A percentile compares a stretch with the other conserved stretches of the same genome.
Evolutionary conservation across 257 asterid genomes (phyloP).

Genomic region (Plectranthus barbatus): DNA sequence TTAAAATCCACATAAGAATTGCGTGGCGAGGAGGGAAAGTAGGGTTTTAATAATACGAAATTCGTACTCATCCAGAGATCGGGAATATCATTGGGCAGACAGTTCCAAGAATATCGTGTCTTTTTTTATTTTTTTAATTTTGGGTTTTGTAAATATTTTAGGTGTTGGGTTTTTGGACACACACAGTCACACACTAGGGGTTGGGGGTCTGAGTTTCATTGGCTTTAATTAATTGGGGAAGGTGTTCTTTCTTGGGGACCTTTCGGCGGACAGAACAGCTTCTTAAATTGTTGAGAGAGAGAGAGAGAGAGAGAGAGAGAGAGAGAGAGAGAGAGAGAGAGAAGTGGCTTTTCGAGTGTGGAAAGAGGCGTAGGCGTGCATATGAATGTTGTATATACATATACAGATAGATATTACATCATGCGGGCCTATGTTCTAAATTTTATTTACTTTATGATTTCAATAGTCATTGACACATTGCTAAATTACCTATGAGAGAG

Average conservation of each 20-base stretch:
- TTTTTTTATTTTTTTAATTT: background rate
- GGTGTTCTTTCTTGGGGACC: conserved; percentile 24
- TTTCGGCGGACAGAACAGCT: conserved; percentile 43
- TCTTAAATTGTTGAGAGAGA: conserved; percentile 14
- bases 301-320: background rate
- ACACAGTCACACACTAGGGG: conserved; percentile 2
- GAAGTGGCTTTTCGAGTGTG: conserved; percentile 40
- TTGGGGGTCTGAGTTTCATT: conserved; percentile 3
- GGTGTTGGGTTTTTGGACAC: background rate
- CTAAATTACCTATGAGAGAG: too few species aligned
- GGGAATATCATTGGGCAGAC: conserved; percentile 4
- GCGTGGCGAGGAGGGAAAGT: conserved; percentile 6
- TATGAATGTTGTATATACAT: background rate
- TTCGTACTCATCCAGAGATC: conserved; percentile 17
- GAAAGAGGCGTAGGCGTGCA: conserved; percentile 43
- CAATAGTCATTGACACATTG: too few species aligned
- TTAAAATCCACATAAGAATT: conserved; percentile 14
- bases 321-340: background rate
- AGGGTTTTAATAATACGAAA: background rate
- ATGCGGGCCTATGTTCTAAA: background rate
- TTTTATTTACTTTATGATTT: too few species aligned
- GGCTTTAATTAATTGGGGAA: conserved; percentile 12
- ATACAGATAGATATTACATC: background rate
- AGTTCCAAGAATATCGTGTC: background rate
- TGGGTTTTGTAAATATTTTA: background rate